Conservation (phyloP, 192 early-diverging fungal species). For the Backusella sp. region DNA sequence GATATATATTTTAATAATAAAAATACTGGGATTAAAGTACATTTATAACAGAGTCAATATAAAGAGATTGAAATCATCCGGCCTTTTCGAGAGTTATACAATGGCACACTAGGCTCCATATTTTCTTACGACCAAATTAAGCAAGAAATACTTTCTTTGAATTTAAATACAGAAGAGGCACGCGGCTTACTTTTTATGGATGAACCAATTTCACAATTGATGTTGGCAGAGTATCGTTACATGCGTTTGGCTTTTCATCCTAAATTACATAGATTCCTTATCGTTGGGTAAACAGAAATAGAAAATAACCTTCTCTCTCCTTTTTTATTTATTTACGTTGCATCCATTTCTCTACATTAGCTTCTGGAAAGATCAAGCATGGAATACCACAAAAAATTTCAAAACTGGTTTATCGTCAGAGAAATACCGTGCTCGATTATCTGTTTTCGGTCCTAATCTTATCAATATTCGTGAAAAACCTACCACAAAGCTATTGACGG, state of each 20-base stretch:
- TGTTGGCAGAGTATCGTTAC: slow-evolving; percentile 54
- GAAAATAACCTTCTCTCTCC: background rate
- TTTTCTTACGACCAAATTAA: slow-evolving; percentile 56
- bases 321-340: background rate
- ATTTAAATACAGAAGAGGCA: slow-evolving; percentile 7
- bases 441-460: slow-evolving; percentile 71
- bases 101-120: slow-evolving; percentile 66
- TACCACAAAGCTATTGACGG: slow-evolving; percentile 54
- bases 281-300: slow-evolving; percentile 25
- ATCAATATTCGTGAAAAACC: slow-evolving; percentile 75
- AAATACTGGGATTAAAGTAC: background rate
- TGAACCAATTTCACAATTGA: slow-evolving; percentile 41
- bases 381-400: slow-evolving; percentile 40
- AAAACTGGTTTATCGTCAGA: slow-evolving; percentile 54
- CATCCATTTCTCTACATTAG: background rate
- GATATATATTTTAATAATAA: background rate
- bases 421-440: slow-evolving; percentile 52
- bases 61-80: slow-evolving; percentile 51
- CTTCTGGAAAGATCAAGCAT: slow-evolving; percentile 54
- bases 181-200: slow-evolving; percentile 20
- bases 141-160: slow-evolving; percentile 25
- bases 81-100: slow-evolving; percentile 58
- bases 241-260: slow-evolving; percentile 56
- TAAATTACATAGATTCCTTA: slow-evolving; percentile 41
- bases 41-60: slow-evolving; percentile 58